Conservation (phyloP, 768 basidiomycete species). For the Trametes punicea region DNA sequence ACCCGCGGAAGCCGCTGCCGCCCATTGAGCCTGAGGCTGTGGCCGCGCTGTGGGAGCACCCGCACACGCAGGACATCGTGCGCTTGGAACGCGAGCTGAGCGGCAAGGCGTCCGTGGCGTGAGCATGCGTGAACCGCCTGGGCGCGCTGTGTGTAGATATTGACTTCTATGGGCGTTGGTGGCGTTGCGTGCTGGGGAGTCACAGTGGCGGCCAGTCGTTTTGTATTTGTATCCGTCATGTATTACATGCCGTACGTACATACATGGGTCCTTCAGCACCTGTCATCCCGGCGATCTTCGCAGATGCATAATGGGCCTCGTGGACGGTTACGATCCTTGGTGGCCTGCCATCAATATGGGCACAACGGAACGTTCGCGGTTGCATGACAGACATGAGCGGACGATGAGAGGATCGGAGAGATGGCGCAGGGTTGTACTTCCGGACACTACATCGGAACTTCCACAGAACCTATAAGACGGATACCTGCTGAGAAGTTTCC, state of each 20-base stretch:
- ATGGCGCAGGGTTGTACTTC: no score
- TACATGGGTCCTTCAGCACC: not conserved
- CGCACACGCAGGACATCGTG: slow-evolving; percentile 67
- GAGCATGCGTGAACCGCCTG: not conserved
- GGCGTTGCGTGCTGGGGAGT: not conserved
- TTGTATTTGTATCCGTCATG: not conserved
- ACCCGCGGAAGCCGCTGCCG: slow-evolving; percentile 73
- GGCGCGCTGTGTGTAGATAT: not conserved
- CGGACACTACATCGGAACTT: no score
- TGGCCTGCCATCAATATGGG: no score
- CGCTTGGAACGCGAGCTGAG: slow-evolving; percentile 56
- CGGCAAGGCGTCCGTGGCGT: slow-evolving; percentile 32
- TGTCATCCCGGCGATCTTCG: no score
- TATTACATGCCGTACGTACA: not conserved
- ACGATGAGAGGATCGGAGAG: no score
- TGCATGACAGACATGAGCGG: no score
- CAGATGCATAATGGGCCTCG: no score
- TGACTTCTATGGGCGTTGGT: not conserved
- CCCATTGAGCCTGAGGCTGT: slow-evolving; percentile 57
- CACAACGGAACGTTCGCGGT: no score
- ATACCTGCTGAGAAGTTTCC: no score
- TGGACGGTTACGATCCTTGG: no score
- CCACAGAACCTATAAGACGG: no score
- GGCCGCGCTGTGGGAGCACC: slow-evolving; percentile 66
- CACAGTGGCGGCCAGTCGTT: not conserved